Base-by-base conservation (phyloP, 257 asterid species). In the Penstemon barbatus region DNA sequence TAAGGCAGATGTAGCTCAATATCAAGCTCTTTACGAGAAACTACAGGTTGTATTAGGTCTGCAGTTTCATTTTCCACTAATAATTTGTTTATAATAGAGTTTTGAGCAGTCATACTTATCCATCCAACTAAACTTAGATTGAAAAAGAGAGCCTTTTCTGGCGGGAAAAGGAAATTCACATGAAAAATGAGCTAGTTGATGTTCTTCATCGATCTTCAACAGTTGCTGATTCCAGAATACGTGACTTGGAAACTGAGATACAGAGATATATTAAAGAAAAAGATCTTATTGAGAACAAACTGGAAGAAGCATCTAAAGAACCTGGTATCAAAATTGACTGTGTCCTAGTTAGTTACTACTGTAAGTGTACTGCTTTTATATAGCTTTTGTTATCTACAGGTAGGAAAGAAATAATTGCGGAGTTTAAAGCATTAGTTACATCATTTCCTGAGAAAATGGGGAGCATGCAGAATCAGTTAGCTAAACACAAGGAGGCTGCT, bases 381-480 rank as follows among this genome's bases (percentile, higher is more conserved):
- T 66, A 57, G 59, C 52, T 54, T 59, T 68, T 46, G 25, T 78
- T 71, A 57, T 54, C 81, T 76, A 67, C 87, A 94, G 99, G 98
- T 60, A 83, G 97, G 83, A 91, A 87, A 72, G 96, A 94, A 71
- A 86, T 91, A 46, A 89, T 91, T 75, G 85, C 89, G 3, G 86
- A 86, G 82, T 94, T 94, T 63, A 91, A 86, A 79, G 81, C 83
- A 1, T 78, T 94, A 78, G 88, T 86, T 79, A 83, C 98, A 72
- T 89, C 95, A 38, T 94, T 91, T 83, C 97, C 97, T 55, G 95
- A 89, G 80, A 84, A 77, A 74, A 94, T 94, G 99, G 89, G 90
- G 36, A 78, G 62, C 81, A 91, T 94, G 96, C 96, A 94, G 83
- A 87, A 77, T 76, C 90, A 89, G 73, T 76, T 94, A 63, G 86